Conservation (phyloP, 108 stramenopile species). For the Pinguiococcus pyrenoidosus region DNA sequence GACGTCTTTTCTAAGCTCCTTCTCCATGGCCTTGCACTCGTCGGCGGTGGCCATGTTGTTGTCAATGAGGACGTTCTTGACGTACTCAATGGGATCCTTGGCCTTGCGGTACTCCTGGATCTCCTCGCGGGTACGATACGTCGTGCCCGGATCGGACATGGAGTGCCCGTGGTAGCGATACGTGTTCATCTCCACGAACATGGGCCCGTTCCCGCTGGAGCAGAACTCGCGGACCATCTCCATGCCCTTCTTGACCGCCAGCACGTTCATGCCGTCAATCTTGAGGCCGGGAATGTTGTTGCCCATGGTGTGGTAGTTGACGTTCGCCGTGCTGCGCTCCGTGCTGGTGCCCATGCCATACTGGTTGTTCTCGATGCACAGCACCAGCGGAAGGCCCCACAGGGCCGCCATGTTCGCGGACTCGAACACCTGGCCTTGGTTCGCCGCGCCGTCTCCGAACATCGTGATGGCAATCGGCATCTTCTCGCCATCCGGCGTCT, state of each 20-base stretch:
- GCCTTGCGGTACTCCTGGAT: slow-evolving; percentile 87
- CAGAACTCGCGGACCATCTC: slow-evolving; percentile 73
- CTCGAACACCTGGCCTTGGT: slow-evolving; percentile 99
- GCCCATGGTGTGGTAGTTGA: slow-evolving; percentile 98
- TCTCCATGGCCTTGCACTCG: slow-evolving; percentile 92
- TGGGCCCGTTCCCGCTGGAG: slow-evolving; percentile 84
- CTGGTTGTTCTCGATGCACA: slow-evolving; percentile 99
- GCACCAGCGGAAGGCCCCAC: slow-evolving; percentile 96
- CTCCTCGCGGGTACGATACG: slow-evolving; percentile 98
- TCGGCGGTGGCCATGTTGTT: slow-evolving; percentile 67
- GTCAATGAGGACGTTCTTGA: slow-evolving; percentile 81
- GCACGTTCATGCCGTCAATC: slow-evolving; percentile 94
- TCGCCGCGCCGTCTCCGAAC: slow-evolving; percentile 98
- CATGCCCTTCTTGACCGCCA: slow-evolving; percentile 90
- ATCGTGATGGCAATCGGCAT: slow-evolving; percentile 93
- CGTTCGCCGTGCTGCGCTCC: slow-evolving; percentile 79
- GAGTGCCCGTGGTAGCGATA: slow-evolving; percentile 99
- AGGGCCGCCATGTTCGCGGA: slow-evolving; percentile 53
- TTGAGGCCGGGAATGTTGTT: slow-evolving; percentile 88
- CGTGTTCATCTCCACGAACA: slow-evolving; percentile 86
- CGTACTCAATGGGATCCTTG: slow-evolving; percentile 90
- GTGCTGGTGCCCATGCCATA: slow-evolving; percentile 99
- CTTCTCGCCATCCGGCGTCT: slow-evolving; percentile 67
- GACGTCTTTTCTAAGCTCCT: slow-evolving; percentile 81
- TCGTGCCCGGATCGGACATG: slow-evolving; percentile 99